Base-by-base conservation (phyloP, 2,329 filamentous ascomycete species). In the Penicillium sp. region DNA sequence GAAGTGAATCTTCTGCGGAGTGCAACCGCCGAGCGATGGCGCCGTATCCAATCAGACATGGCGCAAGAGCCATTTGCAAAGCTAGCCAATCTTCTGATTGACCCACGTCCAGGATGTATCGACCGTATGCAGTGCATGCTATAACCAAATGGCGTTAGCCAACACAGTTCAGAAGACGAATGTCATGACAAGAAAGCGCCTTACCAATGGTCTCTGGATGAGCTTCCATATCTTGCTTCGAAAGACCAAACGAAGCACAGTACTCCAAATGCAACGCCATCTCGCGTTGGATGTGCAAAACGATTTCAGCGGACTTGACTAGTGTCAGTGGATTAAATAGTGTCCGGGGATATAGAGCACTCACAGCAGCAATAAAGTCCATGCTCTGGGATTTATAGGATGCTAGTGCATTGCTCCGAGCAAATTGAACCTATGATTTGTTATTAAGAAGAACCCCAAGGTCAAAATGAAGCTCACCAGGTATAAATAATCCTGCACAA, bases 401-500 rank as follows among this genome's bases (percentile, higher is more conserved):
- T 2, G 85, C 84, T 6, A 96, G 72, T 6, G 87, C 83, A 59
- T 88, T 90, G 30, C 88, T 88, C 50, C 90, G 75, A 2, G 88
- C 81, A 64, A 95, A 96, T 56, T 95, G 89, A 31, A 84, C 75
- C 82, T 88, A 34, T 11, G 12, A 16, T 8, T 12, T 45, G 35
- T 44, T 18, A 36, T 30, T 8, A 30, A 6, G n/a, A n/a, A 8
- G 2, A 2, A 13, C 13, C 17, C 5, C 8, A 37, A 9, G 10
- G 7, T 16, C 1, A 16, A 28, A 17, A 4, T 23, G 26, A 16
- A 12, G 57, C 72, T 28, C 54, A 92, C 84, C 29, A 95, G 68
- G 56, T 92, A 96, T 3, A 95, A 72, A 55, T 95, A 95, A 56
- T 96, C 90, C 54, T 96, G 90, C 7, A 92, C 75, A 39, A 96